phyloP scores from a whole-genome alignment of 2,329 filamentous ascomycete genomes.

The Hirsutella minnesotensis region DNA sequence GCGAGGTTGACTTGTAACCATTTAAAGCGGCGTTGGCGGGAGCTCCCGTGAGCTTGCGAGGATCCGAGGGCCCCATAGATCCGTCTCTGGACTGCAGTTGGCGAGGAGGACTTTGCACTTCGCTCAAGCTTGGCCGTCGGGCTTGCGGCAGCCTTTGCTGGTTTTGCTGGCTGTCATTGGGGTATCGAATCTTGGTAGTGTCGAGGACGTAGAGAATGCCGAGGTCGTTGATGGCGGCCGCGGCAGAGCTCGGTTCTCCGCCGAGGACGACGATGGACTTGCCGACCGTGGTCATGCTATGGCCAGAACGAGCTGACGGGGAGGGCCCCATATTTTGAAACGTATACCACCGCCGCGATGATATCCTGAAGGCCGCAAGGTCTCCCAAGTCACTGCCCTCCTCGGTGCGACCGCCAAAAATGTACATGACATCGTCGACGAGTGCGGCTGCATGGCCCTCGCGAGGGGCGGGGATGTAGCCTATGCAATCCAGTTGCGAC shows the following conservation, averaged over 20 bases:
- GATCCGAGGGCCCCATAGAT: slow-evolving; percentile 37
- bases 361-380: slow-evolving; percentile 64
- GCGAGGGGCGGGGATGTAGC: slow-evolving; percentile 86
- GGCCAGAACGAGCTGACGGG: slow-evolving; percentile 83
- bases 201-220: slow-evolving; percentile 86
- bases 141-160: slow-evolving; percentile 27
- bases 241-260: slow-evolving; percentile 84
- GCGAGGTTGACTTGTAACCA: slow-evolving; percentile 27
- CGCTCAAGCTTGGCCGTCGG: slow-evolving; percentile 31
- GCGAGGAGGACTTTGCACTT: slow-evolving; percentile 19
- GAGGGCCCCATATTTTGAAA: slow-evolving; percentile 99
- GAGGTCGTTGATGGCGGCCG: slow-evolving; percentile 70
- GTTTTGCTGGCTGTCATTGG: slow-evolving; percentile 51
- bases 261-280: slow-evolving; percentile 89
- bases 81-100: slow-evolving; percentile 35
- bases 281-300: slow-evolving; percentile 93
- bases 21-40: slow-evolving; percentile 26
- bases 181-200: slow-evolving; percentile 92
- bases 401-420: slow-evolving; percentile 92
- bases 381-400: slow-evolving; percentile 89
- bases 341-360: slow-evolving; percentile 89
- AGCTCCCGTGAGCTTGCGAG: slow-evolving; percentile 32
- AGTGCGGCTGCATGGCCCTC: slow-evolving; percentile 91
- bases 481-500: slow-evolving; percentile 88
- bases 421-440: slow-evolving; percentile 97